Evolutionary conservation across 371 early-diverging fungal species (phyloP), one percentile per base, ranked within the genome.

Genomic region (Catenaria anguillulae): DNA sequence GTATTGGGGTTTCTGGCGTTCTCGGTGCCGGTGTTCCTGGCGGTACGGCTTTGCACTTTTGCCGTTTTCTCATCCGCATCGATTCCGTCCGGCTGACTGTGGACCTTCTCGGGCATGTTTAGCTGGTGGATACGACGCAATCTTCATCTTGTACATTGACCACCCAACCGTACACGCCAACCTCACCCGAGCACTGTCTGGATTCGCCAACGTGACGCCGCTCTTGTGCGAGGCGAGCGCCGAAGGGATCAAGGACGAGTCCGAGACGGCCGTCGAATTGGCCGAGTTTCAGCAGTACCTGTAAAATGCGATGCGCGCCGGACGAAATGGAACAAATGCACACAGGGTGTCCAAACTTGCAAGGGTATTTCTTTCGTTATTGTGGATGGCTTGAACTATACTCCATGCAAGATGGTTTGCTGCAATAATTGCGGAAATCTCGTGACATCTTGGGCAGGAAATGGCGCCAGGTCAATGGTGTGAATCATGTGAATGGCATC

Each of bases 61-160:
- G n/a, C n/a, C 3, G 31, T 56, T 4, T 59, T 26, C 55, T 15
- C 19, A 29, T 24, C 40, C 33, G 0, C 8, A 33, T 6, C 29
- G 4, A 52, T 59, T 6, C 54, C n/a, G 4, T 43, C 33, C 59
- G 17, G 40, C 17, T 5, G 40, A 15, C 33, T 58, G n/a, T 19
- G n/a, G n/a, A n/a, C n/a, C 42, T 13, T 35, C 55, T 0, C 37
- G 21, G 13, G 8, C 33, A 2, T 24, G 10, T 31, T 12, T 58
- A 4, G 97, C 97, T 52, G 97, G 97, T 43, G 97, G 97, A 8
- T 92, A 81, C 66, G 97, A 97, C 73, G 97, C 97, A 33, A 91
- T 97, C 60, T 93, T 87, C 67, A 36, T 58, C 31, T 26, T 58
- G 36, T 58, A 58, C 43, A 12, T 36, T 13, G 29, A 58, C 17